phyloP scores from a whole-genome alignment of 2,329 filamentous ascomycete species.

The Zopfia rhizophila region DNA sequence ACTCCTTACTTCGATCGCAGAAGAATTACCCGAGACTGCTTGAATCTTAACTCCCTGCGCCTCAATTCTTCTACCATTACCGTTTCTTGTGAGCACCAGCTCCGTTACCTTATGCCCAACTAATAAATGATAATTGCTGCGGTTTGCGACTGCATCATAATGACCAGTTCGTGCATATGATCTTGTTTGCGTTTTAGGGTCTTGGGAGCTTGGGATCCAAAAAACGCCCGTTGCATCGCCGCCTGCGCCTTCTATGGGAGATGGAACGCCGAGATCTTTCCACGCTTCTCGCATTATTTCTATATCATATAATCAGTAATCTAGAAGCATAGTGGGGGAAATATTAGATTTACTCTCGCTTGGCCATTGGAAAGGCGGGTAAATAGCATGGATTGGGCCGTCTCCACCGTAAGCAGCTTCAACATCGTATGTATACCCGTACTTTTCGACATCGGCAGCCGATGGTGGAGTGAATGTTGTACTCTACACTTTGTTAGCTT shows the following conservation, averaged over 20 bases:
- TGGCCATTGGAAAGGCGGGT: conserved; percentile 25
- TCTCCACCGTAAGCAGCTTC: conserved; percentile 23
- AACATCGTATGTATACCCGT: conserved; percentile 26
- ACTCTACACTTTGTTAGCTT: conserved; percentile 4
- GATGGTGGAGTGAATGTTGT: conserved; percentile 17
- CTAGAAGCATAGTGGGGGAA: not conserved
- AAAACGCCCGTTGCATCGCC: conserved; percentile 20
- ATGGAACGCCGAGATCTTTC: conserved; percentile 16
- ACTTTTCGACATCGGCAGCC: conserved; percentile 18
- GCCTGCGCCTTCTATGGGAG: conserved; percentile 17
- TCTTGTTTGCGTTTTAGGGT: conserved; percentile 39
- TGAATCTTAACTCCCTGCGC: not conserved
- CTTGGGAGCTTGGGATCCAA: conserved; percentile 23
- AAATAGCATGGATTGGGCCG: conserved; percentile 26
- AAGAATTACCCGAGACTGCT: no score
- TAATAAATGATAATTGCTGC: conserved; percentile 37
- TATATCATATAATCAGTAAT: no score
- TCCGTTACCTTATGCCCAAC: conserved; percentile 25
- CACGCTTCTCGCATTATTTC: conserved; percentile 9
- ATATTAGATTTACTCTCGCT: conserved; percentile 17
- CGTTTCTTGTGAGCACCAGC: conserved; percentile 2
- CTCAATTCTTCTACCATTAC: not conserved
- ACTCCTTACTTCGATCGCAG: conserved; percentile 12
- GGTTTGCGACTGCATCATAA: conserved; percentile 34
- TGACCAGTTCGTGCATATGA: conserved; percentile 46